Evolutionary conservation across 2,329 filamentous ascomycete genomes (phyloP).

Genomic region (Acrocalymma vagum): DNA sequence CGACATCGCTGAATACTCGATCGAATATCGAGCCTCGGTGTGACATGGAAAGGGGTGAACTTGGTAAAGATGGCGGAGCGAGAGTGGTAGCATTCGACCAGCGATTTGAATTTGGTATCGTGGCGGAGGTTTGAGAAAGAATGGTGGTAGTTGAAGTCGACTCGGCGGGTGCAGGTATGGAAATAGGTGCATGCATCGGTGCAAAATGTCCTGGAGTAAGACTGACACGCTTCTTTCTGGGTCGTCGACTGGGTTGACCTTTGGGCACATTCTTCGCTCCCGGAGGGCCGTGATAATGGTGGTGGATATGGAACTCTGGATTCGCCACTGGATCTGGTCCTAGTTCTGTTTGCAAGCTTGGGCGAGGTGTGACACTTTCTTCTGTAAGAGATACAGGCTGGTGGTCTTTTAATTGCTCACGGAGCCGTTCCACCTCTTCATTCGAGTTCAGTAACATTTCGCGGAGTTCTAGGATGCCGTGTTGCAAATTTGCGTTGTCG

Average conservation of each 20-base stretch:
- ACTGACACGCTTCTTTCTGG: constrained; percentile 74
- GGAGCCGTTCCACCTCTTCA: constrained; percentile 87
- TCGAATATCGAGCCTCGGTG: constrained; percentile 81
- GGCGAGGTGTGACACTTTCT: constrained; percentile 37
- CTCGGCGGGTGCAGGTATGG: constrained; percentile 47
- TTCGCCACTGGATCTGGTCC: constrained; percentile 48
- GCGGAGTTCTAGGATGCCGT: constrained; percentile 88
- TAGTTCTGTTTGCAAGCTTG: constrained; percentile 77
- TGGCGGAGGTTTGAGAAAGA: constrained; percentile 70
- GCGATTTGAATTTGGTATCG: constrained; percentile 62
- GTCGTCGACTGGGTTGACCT: constrained; percentile 59
- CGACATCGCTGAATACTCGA: constrained; percentile 66
- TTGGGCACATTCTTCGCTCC: constrained; percentile 55
- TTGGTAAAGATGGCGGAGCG: constrained; percentile 76
- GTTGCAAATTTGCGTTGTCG: constrained; percentile 92
- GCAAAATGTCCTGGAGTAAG: constrained; percentile 63
- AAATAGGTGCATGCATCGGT: no score
- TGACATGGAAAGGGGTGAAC: constrained; percentile 79
- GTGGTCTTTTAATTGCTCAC: constrained; percentile 82
- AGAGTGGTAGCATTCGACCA: constrained; percentile 74
- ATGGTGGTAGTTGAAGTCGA: constrained; percentile 64
- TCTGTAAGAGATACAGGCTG: constrained; percentile 65
- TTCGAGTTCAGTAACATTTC: constrained; percentile 93
- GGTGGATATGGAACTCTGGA: constrained; percentile 84
- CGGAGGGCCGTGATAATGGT: constrained; percentile 82